Percentiles rank a stretch among this genome's conserved stretches.
Conservation (phyloP, 176 grass and related monocot species). For the Zizania latifolia region DNA sequence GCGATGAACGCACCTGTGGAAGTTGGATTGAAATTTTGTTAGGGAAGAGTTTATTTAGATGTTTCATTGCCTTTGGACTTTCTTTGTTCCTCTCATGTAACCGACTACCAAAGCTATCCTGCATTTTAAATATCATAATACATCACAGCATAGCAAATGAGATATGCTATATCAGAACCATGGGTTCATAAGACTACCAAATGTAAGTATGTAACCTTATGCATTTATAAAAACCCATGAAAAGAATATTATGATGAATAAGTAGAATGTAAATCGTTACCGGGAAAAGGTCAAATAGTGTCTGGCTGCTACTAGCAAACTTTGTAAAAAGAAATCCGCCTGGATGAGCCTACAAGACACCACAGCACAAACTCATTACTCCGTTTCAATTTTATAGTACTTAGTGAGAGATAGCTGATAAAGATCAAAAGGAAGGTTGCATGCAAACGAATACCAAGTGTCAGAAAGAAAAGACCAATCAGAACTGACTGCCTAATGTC, state of each 20-base stretch:
- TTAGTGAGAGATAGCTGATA: background rate
- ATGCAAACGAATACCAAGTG: background rate
- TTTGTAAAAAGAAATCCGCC: conserved; percentile 98
- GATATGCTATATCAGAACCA: background rate
- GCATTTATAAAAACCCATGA: background rate
- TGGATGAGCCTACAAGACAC: conserved; percentile 74
- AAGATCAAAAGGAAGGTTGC: background rate
- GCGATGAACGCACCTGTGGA: conserved; percentile 61
- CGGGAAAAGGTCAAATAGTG: conserved; percentile 95
- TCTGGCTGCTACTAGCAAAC: conserved; percentile 84
- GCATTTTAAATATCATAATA: conserved; percentile 14
- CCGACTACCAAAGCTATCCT: conserved; percentile 91
- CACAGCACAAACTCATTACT: conserved; percentile 31
- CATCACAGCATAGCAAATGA: conserved; percentile 27
- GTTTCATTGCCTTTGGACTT: conserved; percentile 91
- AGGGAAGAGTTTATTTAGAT: conserved; percentile 88
- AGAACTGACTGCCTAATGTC: background rate
- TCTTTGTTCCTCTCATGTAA: conserved; percentile 96
- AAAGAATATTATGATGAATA: conserved; percentile 15
- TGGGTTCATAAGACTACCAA: conserved; percentile 21
- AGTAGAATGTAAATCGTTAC: conserved; percentile 34
- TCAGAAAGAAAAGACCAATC: background rate
- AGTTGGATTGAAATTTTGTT: conserved; percentile 95
- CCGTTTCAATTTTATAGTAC: background rate
- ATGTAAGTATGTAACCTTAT: conserved; percentile 11